Evolutionary conservation across 1,284 basidiomycete genomes (phyloP), one percentile per base, ranked within the genome.

Genomic region (Sporisorium scitamineum): DNA sequence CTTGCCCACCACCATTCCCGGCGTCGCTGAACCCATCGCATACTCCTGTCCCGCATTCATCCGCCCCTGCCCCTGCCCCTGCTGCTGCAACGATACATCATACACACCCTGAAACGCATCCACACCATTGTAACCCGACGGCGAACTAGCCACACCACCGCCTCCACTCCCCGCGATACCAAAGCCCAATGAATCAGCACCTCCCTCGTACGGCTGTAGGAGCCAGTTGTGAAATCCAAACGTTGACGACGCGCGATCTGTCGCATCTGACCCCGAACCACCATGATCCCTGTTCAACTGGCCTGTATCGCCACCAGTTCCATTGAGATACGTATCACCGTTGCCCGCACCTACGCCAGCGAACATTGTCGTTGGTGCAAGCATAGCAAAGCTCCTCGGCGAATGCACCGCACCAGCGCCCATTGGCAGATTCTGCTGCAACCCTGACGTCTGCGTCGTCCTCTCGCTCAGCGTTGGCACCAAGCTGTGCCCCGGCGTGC

Each of bases 171-270:
- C 50, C 14, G 52, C 34, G 20, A 29, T 20, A 3, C 55, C 50
- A 14, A 51, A 54, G 3, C 56, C 37, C 16, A 71, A 26, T 10
- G 47, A 50, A 18, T 70, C 68, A 0, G 68, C 56, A 1, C 73
- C 73, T 11, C 73, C 73, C 26, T 76, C 73, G 50, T 76, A 76
- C 18, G 73, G 73, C 41, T 70, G 73, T 13, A 76, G 54, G 1
- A 76, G 57, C 67, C 68, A 76, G 27, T 76, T 70, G 68, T 76
- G 73, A 29, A 76, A 76, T 14, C 73, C 73, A 16, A 76, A 76
- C 20, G 73, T 57, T 7, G 69, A 62, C 27, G 45, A 24, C 10
- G 45, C n/a, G 45, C 50, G 39, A 20, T 59, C 48, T 20, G 44
- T 22, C 14, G 52, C 8, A 22, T 44, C 56, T 2, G n/a, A 32